These are phyloP conservation scores for Hypoxylon cercidicola DNA, from an alignment of 495 filamentous ascomycete species.

Conservation along the genomic window DNA sequence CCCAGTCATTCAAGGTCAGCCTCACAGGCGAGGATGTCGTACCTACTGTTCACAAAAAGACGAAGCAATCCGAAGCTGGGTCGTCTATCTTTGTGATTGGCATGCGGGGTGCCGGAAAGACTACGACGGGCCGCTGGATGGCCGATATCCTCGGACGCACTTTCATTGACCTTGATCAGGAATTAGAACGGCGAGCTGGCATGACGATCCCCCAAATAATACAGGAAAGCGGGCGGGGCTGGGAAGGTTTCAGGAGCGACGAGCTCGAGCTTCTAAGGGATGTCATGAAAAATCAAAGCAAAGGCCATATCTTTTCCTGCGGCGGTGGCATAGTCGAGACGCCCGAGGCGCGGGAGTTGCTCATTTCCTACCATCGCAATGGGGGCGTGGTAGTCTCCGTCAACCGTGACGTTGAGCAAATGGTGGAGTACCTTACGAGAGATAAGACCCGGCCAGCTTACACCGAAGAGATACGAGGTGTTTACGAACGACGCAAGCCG, in stretches of 20 bases:
- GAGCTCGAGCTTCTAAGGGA: slow-evolving; percentile 80
- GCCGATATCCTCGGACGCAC: slow-evolving; percentile 76
- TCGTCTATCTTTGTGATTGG: slow-evolving; percentile 91
- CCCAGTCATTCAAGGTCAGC: slow-evolving; percentile 76
- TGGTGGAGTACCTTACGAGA: slow-evolving; percentile 88
- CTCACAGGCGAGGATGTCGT: slow-evolving; percentile 76
- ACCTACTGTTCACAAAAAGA: slow-evolving; percentile 42
- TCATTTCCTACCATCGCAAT: slow-evolving; percentile 75
- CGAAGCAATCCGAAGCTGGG: slow-evolving; percentile 52
- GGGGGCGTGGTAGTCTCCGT: slow-evolving; percentile 93
- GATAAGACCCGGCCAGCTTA: slow-evolving; percentile 95
- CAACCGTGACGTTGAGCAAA: slow-evolving; percentile 84
- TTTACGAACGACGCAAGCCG: slow-evolving; percentile 90
- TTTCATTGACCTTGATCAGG: slow-evolving; percentile 86
- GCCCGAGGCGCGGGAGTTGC: slow-evolving; percentile 79
- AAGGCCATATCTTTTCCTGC: slow-evolving; percentile 86
- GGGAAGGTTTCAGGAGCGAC: slow-evolving; percentile 86
- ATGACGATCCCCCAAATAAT: slow-evolving; percentile 89
- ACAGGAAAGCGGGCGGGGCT: slow-evolving; percentile 70
- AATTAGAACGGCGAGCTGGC: slow-evolving; percentile 77
- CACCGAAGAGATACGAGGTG: slow-evolving; percentile 90
- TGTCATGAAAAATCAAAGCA: slow-evolving; percentile 76
- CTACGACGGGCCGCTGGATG: slow-evolving; percentile 89
- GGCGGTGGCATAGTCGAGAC: slow-evolving; percentile 94
- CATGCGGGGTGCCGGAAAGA: slow-evolving; percentile 98